A percentile compares a stretch with the other conserved stretches of the same genome.
Conservation (phyloP, 2,329 filamentous ascomycete genomes). For the Rhinocladiella similis region DNA sequence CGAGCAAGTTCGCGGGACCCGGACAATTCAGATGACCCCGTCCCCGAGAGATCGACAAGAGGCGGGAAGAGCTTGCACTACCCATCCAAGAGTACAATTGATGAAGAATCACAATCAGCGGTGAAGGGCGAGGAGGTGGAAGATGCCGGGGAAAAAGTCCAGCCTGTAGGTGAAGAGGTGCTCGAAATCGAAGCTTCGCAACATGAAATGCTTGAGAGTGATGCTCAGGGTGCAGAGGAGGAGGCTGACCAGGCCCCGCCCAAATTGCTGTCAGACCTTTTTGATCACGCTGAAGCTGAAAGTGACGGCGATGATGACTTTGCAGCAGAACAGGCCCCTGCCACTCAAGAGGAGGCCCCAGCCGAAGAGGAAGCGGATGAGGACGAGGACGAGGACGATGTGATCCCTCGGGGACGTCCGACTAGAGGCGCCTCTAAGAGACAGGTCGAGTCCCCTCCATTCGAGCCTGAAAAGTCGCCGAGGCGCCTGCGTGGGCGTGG, state of each 20-base stretch:
- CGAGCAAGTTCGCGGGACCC: constrained; percentile 56
- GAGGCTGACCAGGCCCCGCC: constrained; percentile 29
- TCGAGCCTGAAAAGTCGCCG: constrained; percentile 30
- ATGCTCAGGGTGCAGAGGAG: constrained; percentile 35
- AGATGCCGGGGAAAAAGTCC: not conserved
- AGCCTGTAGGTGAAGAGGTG: constrained; percentile 27
- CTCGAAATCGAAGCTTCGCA: constrained; percentile 41
- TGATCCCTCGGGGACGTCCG: constrained; percentile 49
- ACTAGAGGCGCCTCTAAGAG: constrained; percentile 33
- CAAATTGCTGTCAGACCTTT: constrained; percentile 24
- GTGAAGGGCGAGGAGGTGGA: constrained; percentile 32
- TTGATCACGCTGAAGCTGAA: constrained; percentile 19
- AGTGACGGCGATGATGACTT: constrained; percentile 25
- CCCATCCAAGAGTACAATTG: constrained; percentile 39
- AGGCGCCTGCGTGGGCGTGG: constrained; percentile 37
- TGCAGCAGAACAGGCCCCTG: constrained; percentile 34
- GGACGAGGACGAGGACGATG: constrained; percentile 58
- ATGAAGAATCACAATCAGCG: constrained; percentile 46
- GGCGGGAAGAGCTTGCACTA: constrained; percentile 44
- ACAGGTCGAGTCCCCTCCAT: constrained; percentile 35
- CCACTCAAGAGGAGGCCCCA: constrained; percentile 39
- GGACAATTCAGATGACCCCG: constrained; percentile 34
- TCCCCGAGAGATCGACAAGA: constrained; percentile 41
- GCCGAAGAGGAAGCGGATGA: constrained; percentile 38
- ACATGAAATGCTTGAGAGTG: constrained; percentile 45